Conservation (phyloP, 495 filamentous ascomycete species). For the Podospora comata region DNA sequence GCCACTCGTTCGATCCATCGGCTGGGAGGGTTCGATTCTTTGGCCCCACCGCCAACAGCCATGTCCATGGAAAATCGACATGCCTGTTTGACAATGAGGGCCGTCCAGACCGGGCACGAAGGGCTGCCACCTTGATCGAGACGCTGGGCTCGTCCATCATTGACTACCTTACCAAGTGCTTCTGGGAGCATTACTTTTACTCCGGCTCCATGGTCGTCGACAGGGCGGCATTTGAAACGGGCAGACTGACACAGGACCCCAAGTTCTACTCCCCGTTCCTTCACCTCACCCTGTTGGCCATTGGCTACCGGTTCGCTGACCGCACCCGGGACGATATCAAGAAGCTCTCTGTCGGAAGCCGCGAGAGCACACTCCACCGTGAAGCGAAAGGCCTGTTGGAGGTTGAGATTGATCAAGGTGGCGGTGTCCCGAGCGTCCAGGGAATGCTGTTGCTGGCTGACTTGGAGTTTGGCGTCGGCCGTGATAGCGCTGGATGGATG, state of each 20-base stretch:
- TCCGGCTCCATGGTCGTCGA: conserved; percentile 46
- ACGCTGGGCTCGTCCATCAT: conserved; percentile 43
- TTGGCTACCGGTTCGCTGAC: conserved; percentile 51
- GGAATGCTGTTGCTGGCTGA: conserved; percentile 51
- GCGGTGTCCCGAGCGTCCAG: conserved; percentile 50
- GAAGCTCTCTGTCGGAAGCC: conserved; percentile 41
- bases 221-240: conserved; percentile 48
- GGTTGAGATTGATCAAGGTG: conserved; percentile 48
- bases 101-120: conserved; percentile 37
- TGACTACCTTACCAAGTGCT: conserved; percentile 51
- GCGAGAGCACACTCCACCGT: conserved; percentile 51
- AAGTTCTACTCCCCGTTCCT: conserved; percentile 51
- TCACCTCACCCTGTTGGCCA: conserved; percentile 51
- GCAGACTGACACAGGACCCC: conserved; percentile 40
- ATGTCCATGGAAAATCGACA: conserved; percentile 29
- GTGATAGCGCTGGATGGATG: conserved; percentile 53
- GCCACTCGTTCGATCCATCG: conserved; percentile 45
- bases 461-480: conserved; percentile 49
- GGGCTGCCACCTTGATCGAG: conserved; percentile 45
- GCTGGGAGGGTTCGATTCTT: conserved; percentile 46
- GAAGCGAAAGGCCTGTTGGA: conserved; percentile 54
- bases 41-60: conserved; percentile 45
- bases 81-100: conserved; percentile 19
- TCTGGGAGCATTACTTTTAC: conserved; percentile 51
- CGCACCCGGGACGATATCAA: conserved; percentile 47